Base-by-base conservation (phyloP, 495 filamentous ascomycete genomes). In the Tuber magnatum region DNA sequence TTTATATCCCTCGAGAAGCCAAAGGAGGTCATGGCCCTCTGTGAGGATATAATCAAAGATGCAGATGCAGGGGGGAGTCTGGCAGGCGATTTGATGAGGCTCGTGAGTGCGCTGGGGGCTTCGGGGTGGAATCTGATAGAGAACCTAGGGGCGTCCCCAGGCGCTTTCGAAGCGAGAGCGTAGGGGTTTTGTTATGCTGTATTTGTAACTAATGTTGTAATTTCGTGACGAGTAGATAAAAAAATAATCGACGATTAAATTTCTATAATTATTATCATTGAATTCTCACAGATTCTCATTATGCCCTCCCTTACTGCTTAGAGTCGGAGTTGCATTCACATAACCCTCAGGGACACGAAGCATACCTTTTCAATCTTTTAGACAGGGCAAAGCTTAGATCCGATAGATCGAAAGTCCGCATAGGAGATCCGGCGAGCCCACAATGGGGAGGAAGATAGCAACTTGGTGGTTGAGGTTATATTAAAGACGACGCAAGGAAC, bases 1-100 rank as follows among this genome's bases (percentile, higher is more conserved):
- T 35, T 8, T 35, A 65, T 65, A 65, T 7, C 56, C 16, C 56
- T 65, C 56, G 56, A 65, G 56, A 65, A 65, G 56, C 32, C 56
- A 65, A 65, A 65, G 28, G 56, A 65, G n/a, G 56, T 65, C 56
- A 65, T 65, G 56, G 56, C 56, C 56, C 14, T 65, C 56, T 65
- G 56, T 2, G 28, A 28, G 28, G 56, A 65, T 65, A 65, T 65
- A 65, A 65, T 65, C 56, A 35, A 65, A 28, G 56, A 65, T 35
- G 56, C 28, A 14, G 56, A 65, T 18, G 56, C 28, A 65, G 56
- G 56, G 56, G 56, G 56, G 14, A 65, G 32, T 65, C 56, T 65
- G 28, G 56, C 56, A 35, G 28, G 56, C 28, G 56, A 65, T 65
- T 65, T 65, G 28, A 65, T 32, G 3, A 35, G 6, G 16, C 56